phyloP scores from a whole-genome alignment of 1,139 yeast species.

The Lodderomyces pseudojiufengensis region DNA sequence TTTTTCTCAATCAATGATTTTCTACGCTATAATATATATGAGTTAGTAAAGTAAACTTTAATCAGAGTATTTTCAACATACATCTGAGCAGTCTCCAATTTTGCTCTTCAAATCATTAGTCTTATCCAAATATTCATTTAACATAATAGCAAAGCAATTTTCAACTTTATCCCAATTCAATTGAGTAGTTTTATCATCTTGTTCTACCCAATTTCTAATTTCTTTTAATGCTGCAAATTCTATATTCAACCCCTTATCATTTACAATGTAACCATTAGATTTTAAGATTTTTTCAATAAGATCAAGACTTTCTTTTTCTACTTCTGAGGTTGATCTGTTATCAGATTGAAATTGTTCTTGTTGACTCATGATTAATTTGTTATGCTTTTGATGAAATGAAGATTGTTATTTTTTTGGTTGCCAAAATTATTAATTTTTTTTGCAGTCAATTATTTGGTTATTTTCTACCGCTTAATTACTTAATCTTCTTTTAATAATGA shows the following conservation, averaged over 20 bases:
- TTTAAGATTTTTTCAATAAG: neutral
- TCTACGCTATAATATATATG: conserved; percentile 3
- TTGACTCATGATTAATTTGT: too few species aligned
- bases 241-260: neutral
- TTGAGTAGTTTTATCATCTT: conserved; percentile 9
- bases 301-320: neutral
- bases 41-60: too few species aligned
- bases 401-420: conserved; percentile 3
- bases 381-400: too few species aligned
- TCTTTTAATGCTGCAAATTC: neutral
- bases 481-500: too few species aligned
- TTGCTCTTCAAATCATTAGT: conserved; percentile 16
- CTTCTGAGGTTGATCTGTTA: too few species aligned
- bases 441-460: neutral
- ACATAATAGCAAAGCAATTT: conserved; percentile 16
- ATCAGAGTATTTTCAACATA: conserved; percentile 9
- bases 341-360: too few species aligned
- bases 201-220: conserved; percentile 2
- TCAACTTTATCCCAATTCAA: conserved; percentile 17
- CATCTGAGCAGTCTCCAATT: conserved; percentile 18
- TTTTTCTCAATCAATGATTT: neutral
- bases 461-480: too few species aligned
- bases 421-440: neutral
- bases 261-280: neutral
- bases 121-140: conserved; percentile 16